Evolutionary conservation across 345 rosid genomes (phyloP).

Genomic region (Lenwebbia sp.): DNA sequence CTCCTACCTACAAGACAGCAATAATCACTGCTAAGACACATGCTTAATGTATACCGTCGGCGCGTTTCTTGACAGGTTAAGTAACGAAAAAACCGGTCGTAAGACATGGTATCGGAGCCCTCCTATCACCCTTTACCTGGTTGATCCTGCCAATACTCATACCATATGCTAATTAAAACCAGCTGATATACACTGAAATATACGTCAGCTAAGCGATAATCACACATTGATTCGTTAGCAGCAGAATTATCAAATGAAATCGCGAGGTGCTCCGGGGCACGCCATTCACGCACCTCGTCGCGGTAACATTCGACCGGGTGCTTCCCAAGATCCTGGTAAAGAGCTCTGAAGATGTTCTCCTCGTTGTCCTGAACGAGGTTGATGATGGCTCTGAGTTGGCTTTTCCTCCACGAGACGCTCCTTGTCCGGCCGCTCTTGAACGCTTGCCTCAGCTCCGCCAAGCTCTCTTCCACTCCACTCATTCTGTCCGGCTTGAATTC

Average conservation of each 20-base stretch:
- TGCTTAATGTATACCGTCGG: not conserved
- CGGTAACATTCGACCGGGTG: slow-evolving; percentile 64
- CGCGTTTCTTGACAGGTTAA: not conserved
- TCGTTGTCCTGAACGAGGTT: slow-evolving; percentile 53
- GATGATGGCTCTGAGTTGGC: slow-evolving; percentile 44
- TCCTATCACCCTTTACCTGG: not conserved
- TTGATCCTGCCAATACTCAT: not conserved
- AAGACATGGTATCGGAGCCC: not conserved
- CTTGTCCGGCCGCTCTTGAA: slow-evolving; percentile 49
- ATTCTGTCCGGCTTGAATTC: not conserved
- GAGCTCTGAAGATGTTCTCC: slow-evolving; percentile 29
- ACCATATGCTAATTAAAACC: not conserved
- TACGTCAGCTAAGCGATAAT: not conserved
- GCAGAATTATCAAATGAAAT: not conserved
- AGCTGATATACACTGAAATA: not conserved
- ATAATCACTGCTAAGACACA: not conserved
- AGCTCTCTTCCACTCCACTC: not conserved
- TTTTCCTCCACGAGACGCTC: slow-evolving; percentile 63
- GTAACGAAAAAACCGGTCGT: not conserved
- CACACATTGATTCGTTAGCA: not conserved
- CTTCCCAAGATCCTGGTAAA: slow-evolving; percentile 76
- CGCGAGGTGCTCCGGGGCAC: not conserved
- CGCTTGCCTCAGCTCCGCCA: slow-evolving; percentile 40
- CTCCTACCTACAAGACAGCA: slow-evolving; percentile 32
- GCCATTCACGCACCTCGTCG: slow-evolving; percentile 37